Conservation (phyloP, 2,329 filamentous ascomycete species). For the Pestalotiopsis sp. region DNA sequence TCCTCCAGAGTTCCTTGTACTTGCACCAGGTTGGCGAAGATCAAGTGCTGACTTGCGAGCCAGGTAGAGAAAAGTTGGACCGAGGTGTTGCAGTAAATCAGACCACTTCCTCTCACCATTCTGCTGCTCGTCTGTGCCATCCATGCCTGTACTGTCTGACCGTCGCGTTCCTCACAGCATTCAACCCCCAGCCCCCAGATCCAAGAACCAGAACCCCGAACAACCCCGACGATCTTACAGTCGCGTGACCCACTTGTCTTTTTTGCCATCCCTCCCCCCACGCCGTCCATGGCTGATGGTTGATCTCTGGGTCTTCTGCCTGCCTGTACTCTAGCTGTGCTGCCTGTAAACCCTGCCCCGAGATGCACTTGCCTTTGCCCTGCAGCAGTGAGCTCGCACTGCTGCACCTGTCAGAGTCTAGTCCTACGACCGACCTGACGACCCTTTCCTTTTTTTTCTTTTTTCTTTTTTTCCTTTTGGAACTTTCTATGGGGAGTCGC, state of each 20-base stretch:
- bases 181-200: neutral
- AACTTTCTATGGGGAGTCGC: neutral
- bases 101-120: neutral
- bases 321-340: neutral
- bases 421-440: neutral
- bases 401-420: neutral
- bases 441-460: neutral
- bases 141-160: neutral
- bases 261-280: neutral
- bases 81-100: neutral
- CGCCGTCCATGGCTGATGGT: neutral
- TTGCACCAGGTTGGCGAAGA: too few species aligned
- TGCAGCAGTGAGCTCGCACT: neutral
- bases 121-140: neutral
- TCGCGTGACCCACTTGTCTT: neutral
- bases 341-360: neutral
- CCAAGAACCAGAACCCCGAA: neutral
- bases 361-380: neutral
- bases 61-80: neutral
- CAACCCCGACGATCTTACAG: neutral
- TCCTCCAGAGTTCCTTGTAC: too few species aligned
- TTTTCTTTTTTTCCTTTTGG: neutral
- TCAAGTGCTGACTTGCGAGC: too few species aligned
- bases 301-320: neutral
- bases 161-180: neutral